These are phyloP conservation scores for Penicillium antarcticum DNA, from an alignment of 495 filamentous ascomycete species.

Conservation along the genomic window DNA sequence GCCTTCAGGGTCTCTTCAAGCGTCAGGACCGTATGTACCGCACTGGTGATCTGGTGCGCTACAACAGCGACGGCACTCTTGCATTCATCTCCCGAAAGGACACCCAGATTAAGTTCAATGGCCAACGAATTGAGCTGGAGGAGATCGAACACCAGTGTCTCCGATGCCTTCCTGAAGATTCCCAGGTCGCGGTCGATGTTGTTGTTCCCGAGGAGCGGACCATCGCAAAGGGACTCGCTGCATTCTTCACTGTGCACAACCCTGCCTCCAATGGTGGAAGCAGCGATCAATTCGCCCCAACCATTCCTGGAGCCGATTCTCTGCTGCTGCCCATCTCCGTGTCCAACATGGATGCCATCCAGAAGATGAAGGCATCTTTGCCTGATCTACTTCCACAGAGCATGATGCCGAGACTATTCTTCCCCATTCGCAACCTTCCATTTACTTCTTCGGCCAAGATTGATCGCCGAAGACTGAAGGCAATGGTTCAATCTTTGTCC, in stretches of 20 bases:
- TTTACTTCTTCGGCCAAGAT: slow-evolving; percentile 57
- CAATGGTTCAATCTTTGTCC: slow-evolving; percentile 33
- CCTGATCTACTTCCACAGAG: slow-evolving; percentile 41
- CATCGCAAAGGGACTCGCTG: slow-evolving; percentile 37
- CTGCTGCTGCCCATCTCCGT: slow-evolving; percentile 35
- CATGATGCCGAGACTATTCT: slow-evolving; percentile 63
- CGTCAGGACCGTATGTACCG: slow-evolving; percentile 40
- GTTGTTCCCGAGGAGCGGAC: slow-evolving; percentile 33
- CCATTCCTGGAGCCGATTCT: slow-evolving; percentile 19
- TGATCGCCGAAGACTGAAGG: slow-evolving; percentile 55
- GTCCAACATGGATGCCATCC: slow-evolving; percentile 26
- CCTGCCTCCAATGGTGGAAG: slow-evolving; percentile 17
- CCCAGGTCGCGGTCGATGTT: slow-evolving; percentile 42
- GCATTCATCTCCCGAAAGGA: slow-evolving; percentile 57
- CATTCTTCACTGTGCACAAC: slow-evolving; percentile 38
- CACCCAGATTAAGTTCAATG: slow-evolving; percentile 63
- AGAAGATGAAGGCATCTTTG: slow-evolving; percentile 32
- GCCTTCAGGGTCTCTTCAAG: slow-evolving; percentile 22
- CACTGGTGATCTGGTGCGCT: slow-evolving; percentile 51
- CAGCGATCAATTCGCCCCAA: slow-evolving; percentile 14
- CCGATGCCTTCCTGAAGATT: slow-evolving; percentile 25
- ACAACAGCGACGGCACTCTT: slow-evolving; percentile 51
- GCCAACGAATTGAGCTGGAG: slow-evolving; percentile 62
- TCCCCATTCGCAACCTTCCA: slow-evolving; percentile 55
- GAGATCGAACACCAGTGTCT: slow-evolving; percentile 61